Evolutionary conservation across 768 basidiomycete genomes (phyloP).

Genomic region (Tylopilus cervinicoccineus): DNA sequence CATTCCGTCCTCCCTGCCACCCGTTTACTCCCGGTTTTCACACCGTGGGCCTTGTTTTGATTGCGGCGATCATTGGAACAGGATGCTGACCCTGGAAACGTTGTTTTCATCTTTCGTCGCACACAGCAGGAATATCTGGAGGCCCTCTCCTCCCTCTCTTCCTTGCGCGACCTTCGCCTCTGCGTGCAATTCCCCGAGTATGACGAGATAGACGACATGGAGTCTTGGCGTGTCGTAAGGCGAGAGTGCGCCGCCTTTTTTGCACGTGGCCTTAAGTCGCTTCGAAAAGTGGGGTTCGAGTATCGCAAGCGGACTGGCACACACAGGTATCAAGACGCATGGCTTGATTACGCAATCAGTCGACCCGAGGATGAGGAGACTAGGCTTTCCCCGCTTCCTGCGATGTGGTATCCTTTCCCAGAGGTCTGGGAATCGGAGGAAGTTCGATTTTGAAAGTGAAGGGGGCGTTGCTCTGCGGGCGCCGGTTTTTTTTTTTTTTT

Average conservation of each 20-base stretch:
- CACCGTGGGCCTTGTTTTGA: constrained; percentile 21
- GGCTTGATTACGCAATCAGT: constrained; percentile 31
- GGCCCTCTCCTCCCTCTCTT: constrained; percentile 27
- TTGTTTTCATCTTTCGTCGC: constrained; percentile 25
- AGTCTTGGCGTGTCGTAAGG: constrained; percentile 30
- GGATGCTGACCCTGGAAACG: constrained; percentile 30
- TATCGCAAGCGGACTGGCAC: constrained; percentile 36
- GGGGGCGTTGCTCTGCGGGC: neutral
- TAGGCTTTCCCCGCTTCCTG: constrained; percentile 21
- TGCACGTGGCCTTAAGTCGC: constrained; percentile 30
- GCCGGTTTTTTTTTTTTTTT: neutral
- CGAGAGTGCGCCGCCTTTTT: constrained; percentile 27
- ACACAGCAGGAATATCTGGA: constrained; percentile 34
- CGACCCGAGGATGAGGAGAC: constrained; percentile 19
- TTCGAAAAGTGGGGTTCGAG: constrained; percentile 32
- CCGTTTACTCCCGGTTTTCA: constrained; percentile 12
- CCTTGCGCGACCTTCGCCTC: constrained; percentile 29
- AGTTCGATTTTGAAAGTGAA: constrained; percentile 19
- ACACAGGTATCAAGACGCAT: constrained; percentile 34
- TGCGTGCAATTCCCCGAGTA: constrained; percentile 37
- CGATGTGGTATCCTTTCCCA: constrained; percentile 32
- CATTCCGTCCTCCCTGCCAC: constrained; percentile 7
- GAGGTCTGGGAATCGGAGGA: constrained; percentile 32
- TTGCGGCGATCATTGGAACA: constrained; percentile 17
- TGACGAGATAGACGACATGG: constrained; percentile 29